Evolutionary conservation across 2,329 filamentous ascomycete genomes (phyloP).

Genomic region (Calcarisporium arbuscula): DNA sequence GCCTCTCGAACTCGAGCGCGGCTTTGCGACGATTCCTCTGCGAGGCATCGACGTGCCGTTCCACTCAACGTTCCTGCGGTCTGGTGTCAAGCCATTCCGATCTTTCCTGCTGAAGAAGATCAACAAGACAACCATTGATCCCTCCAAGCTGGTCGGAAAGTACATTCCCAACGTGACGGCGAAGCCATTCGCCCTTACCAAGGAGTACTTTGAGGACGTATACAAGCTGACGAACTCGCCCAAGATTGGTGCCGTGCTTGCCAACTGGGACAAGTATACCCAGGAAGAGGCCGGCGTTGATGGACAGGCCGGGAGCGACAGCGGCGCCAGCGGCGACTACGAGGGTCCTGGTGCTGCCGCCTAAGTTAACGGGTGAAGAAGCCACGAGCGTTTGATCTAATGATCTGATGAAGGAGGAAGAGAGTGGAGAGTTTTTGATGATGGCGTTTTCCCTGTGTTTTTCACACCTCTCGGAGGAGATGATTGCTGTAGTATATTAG

Average conservation of each 20-base stretch:
- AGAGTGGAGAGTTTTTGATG: not conserved
- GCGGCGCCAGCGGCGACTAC: conserved; percentile 33
- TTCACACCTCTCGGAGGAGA: too few relatives aligned
- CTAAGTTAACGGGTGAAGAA: too few relatives aligned
- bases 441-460: conserved; percentile 1
- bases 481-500: too few relatives aligned
- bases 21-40: conserved; percentile 94
- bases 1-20: conserved; percentile 85
- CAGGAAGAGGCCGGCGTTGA: conserved; percentile 37
- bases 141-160: conserved; percentile 92
- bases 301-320: conserved; percentile 29
- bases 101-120: conserved; percentile 99
- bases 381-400: too few relatives aligned
- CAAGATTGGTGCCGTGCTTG: conserved; percentile 71
- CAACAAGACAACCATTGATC: conserved; percentile 97
- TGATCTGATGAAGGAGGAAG: conserved; percentile 13
- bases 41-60: conserved; percentile 98
- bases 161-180: conserved; percentile 99
- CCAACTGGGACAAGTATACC: conserved; percentile 75
- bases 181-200: conserved; percentile 87
- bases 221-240: conserved; percentile 85
- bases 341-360: conserved; percentile 37
- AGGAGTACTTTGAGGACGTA: conserved; percentile 99
- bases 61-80: conserved; percentile 97
- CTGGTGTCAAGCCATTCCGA: conserved; percentile 97